A percentile compares a stretch with the other conserved stretches of the same genome.
These are phyloP conservation scores for Ceratocystis papillata DNA, from an alignment of 2,329 filamentous ascomycete species.

Conservation along the genomic window DNA sequence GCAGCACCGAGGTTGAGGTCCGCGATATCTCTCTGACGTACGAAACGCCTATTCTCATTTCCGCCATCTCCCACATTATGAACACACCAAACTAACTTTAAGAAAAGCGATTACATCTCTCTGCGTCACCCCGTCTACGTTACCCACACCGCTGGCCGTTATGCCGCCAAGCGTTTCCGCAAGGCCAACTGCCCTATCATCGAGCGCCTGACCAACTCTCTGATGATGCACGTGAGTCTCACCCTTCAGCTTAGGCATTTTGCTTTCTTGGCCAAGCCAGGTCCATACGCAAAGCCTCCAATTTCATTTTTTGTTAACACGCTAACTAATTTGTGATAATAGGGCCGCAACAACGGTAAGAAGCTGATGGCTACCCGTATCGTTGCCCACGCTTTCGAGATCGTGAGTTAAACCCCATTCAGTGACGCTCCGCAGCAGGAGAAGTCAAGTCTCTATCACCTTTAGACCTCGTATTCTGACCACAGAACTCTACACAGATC, in stretches of 20 bases:
- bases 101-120: constrained; percentile 91
- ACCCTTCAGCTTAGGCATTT: background rate
- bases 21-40: constrained; percentile 99
- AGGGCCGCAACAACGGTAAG: constrained; percentile 99
- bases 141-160: constrained; percentile 96
- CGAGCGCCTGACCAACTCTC: constrained; percentile 99
- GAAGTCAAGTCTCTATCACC: too few relatives aligned
- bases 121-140: constrained; percentile 98
- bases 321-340: constrained; percentile 71
- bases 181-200: constrained; percentile 99
- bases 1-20: constrained; percentile 77
- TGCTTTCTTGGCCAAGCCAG: background rate
- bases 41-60: constrained; percentile 25
- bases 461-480: constrained; percentile 28
- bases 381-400: constrained; percentile 97
- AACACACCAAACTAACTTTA: constrained; percentile 16
- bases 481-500: constrained; percentile 49
- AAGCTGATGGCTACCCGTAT: constrained; percentile 99
- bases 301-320: background rate
- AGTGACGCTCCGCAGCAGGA: background rate
- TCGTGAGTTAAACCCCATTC: constrained; percentile 54
- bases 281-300: background rate
- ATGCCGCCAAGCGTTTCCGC: constrained; percentile 99
- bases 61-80: background rate
- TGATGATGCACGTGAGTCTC: constrained; percentile 80